Evolutionary conservation across 2,329 filamentous ascomycete genomes (phyloP).

Genomic region (Cryphonectria radicalis): DNA sequence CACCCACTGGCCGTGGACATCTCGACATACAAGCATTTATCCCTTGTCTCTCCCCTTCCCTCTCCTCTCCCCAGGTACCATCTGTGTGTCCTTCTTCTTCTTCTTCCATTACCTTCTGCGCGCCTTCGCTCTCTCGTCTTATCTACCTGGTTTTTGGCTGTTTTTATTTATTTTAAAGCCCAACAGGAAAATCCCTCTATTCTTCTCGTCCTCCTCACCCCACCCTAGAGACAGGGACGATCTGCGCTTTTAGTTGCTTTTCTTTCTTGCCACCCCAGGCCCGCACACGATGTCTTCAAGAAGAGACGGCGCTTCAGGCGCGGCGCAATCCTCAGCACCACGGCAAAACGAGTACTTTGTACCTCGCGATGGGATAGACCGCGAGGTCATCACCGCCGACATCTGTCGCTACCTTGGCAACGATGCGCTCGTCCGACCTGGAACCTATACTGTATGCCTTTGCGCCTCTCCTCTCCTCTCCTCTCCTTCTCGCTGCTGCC

Average conservation of each 20-base stretch:
- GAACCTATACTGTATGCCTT: slow-evolving; percentile 58
- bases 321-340: slow-evolving; percentile 41
- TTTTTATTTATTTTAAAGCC: neutral
- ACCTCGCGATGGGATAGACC: slow-evolving; percentile 78
- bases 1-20: slow-evolving; percentile 1
- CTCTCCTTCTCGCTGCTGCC: neutral
- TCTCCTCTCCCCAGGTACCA: neutral
- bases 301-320: slow-evolving; percentile 38
- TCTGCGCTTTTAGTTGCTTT: slow-evolving; percentile 11
- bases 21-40: slow-evolving; percentile 2
- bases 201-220: neutral
- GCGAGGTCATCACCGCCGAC: slow-evolving; percentile 82
- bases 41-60: neutral
- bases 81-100: neutral
- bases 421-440: slow-evolving; percentile 78
- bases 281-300: slow-evolving; percentile 45
- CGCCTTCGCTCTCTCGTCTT: too few species aligned
- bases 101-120: too few species aligned
- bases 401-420: slow-evolving; percentile 84
- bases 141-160: too few species aligned
- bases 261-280: slow-evolving; percentile 13
- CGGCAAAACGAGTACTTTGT: slow-evolving; percentile 81
- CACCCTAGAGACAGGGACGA: slow-evolving; percentile 16
- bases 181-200: neutral
- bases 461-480: too few species aligned